Conservation (phyloP, 164 flowering plant genomes). For the Platanus orientalis region DNA sequence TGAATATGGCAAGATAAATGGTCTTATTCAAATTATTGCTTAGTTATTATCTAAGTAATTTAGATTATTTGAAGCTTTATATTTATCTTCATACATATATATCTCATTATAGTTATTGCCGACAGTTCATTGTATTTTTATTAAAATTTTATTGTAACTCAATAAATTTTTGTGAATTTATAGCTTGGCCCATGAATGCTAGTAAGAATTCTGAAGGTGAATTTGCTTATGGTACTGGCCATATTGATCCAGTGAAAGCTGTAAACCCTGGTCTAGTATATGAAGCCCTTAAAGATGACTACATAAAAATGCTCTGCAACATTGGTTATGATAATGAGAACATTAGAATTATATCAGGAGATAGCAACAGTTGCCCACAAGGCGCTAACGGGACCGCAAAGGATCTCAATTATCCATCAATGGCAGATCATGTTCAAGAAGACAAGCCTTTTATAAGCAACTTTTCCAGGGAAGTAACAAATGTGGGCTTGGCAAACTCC, state of each 20-base stretch:
- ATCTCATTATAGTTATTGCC: not conserved
- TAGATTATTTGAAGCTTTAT: no score
- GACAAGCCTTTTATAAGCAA: not conserved
- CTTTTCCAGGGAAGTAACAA: constrained; percentile 30
- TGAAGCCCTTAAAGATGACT: constrained; percentile 20
- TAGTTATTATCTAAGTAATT: no score
- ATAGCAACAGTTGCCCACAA: not conserved
- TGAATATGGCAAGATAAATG: no score
- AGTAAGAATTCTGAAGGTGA: constrained; percentile 1
- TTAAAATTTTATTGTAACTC: not conserved
- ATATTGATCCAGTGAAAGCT: constrained; percentile 31
- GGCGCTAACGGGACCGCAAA: not conserved
- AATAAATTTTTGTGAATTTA: not conserved
- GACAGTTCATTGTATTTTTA: not conserved
- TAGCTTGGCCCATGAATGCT: constrained; percentile 13
- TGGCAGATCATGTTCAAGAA: not conserved
- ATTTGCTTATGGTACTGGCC: constrained; percentile 26
- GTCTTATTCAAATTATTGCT: no score
- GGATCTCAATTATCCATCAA: no score
- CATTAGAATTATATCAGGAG: constrained; percentile 14
- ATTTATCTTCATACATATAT: not conserved
- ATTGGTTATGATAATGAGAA: constrained; percentile 4
- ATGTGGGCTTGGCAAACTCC: constrained; percentile 31
- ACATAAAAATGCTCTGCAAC: constrained; percentile 23
- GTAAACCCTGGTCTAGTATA: no score